A percentile compares a stretch with the other conserved stretches of the same genome.
Conservation (phyloP, 345 rosid species). For the Laguncularia racemosa region DNA sequence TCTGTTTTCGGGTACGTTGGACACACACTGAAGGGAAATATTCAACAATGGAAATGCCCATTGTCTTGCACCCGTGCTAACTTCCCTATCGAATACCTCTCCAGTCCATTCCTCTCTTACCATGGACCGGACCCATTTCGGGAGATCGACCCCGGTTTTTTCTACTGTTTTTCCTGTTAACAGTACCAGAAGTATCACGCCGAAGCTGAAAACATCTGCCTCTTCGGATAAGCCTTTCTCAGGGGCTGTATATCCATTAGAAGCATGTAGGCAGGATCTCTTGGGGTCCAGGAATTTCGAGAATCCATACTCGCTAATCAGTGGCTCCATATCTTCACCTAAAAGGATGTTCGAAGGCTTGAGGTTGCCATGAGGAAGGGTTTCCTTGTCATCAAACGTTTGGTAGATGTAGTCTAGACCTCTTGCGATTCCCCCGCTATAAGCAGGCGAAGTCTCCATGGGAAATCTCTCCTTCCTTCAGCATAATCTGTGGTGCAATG, state of each 20-base stretch:
- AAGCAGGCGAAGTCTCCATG: constrained; percentile 44
- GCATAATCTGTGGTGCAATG: constrained; percentile 30
- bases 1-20: constrained; percentile 30
- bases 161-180: constrained; percentile 48
- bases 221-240: constrained; percentile 32
- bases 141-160: constrained; percentile 44
- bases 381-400: constrained; percentile 14
- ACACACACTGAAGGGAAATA: constrained; percentile 41
- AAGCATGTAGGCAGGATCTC: constrained; percentile 6
- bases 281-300: constrained; percentile 25
- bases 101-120: constrained; percentile 75
- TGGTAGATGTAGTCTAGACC: constrained; percentile 44
- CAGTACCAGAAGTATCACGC: constrained; percentile 43
- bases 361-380: constrained; percentile 51
- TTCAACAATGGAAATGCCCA: constrained; percentile 52
- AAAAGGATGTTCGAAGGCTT: constrained; percentile 56
- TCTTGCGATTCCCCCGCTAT: constrained; percentile 39
- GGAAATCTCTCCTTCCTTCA: constrained; percentile 42
- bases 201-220: constrained; percentile 49
- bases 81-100: constrained; percentile 58
- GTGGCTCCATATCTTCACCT: constrained; percentile 29
- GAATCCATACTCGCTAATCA: constrained; percentile 42
- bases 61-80: constrained; percentile 30
- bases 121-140: constrained; percentile 57
- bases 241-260: constrained; percentile 37